A percentile compares a stretch with the other conserved stretches of the same genome.
Evolutionary conservation across 2,329 filamentous ascomycete species (phyloP).

Genomic region (Diaporthe helianthi): DNA sequence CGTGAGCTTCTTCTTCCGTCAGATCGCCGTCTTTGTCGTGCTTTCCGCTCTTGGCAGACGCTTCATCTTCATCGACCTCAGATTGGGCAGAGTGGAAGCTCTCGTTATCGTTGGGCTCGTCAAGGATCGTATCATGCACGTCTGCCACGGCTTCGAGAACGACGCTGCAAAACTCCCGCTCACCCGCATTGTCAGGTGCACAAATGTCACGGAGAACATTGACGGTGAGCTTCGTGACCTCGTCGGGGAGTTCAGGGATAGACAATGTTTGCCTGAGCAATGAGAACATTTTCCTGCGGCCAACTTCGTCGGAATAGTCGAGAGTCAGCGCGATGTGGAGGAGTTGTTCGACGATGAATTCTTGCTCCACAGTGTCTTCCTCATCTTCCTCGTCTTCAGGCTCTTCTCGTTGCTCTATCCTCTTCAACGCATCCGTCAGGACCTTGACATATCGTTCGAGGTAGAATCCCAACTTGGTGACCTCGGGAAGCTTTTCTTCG

Average conservation of each 20-base stretch:
- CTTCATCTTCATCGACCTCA: conserved; percentile 75
- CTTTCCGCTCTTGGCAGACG: conserved; percentile 56
- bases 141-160: conserved; percentile 95
- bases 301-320: conserved; percentile 97
- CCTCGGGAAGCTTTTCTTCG: conserved; percentile 94
- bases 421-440: conserved; percentile 69
- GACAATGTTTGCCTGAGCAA: conserved; percentile 86
- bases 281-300: conserved; percentile 93
- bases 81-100: conserved; percentile 95
- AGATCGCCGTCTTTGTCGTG: conserved; percentile 51
- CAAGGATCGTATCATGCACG: conserved; percentile 90
- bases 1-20: conserved; percentile 70
- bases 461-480: conserved; percentile 88
- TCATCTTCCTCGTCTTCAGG: conserved; percentile 72
- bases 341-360: conserved; percentile 95
- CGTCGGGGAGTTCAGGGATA: conserved; percentile 86
- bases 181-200: conserved; percentile 74
- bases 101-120: conserved; percentile 68
- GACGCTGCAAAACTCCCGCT: conserved; percentile 83
- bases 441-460: conserved; percentile 80
- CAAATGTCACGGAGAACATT: conserved; percentile 85
- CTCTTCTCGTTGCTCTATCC: conserved; percentile 59
- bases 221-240: conserved; percentile 86
- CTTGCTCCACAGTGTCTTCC: conserved; percentile 85
- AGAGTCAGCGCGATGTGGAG: conserved; percentile 90